Base-by-base conservation (phyloP, 305 asterid genomes). In the Rubia balearica region DNA sequence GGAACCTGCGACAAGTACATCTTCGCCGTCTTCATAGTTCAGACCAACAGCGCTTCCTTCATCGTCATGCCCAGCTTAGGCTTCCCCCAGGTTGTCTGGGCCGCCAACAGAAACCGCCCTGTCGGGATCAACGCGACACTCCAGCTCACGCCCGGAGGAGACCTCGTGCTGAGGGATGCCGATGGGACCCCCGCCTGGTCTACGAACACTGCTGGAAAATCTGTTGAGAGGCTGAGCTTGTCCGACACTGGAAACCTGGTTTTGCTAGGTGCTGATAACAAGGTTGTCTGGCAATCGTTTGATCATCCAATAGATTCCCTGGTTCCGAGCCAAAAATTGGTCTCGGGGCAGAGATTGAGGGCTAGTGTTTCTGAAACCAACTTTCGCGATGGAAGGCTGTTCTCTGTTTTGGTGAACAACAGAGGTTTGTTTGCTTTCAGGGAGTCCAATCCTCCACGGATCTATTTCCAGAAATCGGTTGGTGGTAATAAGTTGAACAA, bases 51-150 rank as follows among this genome's bases (percentile, higher is more conserved):
- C 63, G 63, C 38, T 10, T 59, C 63, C 63, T 59, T 9, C 38
- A 59, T 59, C 63, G 30, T 24, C 38, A 21, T 22, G 63, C 63
- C 63, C 36, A 59, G 63, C 63, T 4, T 40, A 6, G 86, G 82
- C 9, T 80, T 78, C 75, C 85, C 88, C 1, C 87, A 72, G 71
- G 82, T 84, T 41, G 85, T 83, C 11, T 85, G 90, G 92, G 82
- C 88, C 24, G 86, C 90, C 51, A 87, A 87, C 45, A 63, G 82
- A n/a, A 56, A 79, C 68, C 69, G 61, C 17, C 86, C 85, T 0
- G 87, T 87, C 36, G 22, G 63, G 19, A 69, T 78, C 65, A 82
- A 83, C 51, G 82, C 91, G 0, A 72, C 83, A 9, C 30, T 85
- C 75, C 71, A 73, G 9, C 79, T 85, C 38, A 82, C 84, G 0